Conservation (phyloP, 1,139 yeast genomes). For the Arxiozyma slooffiae region DNA sequence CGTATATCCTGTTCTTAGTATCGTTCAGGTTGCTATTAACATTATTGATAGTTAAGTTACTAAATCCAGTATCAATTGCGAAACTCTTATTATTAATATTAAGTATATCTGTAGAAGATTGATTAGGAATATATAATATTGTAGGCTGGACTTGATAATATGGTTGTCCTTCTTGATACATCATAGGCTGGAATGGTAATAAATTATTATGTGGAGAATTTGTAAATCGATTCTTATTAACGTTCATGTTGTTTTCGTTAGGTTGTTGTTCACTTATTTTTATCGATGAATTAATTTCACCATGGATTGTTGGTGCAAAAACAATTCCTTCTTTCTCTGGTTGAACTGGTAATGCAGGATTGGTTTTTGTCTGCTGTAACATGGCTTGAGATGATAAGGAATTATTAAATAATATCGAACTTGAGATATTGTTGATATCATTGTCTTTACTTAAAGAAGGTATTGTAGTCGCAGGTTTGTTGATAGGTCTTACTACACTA, state of each 20-base stretch:
- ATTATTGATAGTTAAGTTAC: background rate
- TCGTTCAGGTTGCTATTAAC: background rate
- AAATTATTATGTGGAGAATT: background rate
- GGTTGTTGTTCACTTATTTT: background rate
- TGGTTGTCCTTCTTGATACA: slow-evolving; percentile 1
- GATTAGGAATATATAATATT: background rate
- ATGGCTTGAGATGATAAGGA: background rate
- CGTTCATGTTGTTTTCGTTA: background rate
- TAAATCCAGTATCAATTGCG: background rate
- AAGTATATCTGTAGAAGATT: background rate
- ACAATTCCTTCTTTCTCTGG: background rate
- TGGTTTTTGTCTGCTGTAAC: background rate
- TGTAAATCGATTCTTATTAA: background rate
- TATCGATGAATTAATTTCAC: background rate
- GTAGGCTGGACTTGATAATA: background rate
- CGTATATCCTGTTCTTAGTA: background rate
- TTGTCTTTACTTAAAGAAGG: background rate
- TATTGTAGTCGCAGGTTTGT: background rate
- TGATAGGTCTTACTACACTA: background rate
- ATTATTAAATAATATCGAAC: background rate
- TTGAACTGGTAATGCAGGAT: slow-evolving; percentile 4
- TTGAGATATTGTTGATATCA: background rate
- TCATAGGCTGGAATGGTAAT: background rate
- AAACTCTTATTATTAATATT: background rate
- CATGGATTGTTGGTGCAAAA: background rate